Conservation (phyloP, 169 alveolate species). For the Plasmodium inui region DNA sequence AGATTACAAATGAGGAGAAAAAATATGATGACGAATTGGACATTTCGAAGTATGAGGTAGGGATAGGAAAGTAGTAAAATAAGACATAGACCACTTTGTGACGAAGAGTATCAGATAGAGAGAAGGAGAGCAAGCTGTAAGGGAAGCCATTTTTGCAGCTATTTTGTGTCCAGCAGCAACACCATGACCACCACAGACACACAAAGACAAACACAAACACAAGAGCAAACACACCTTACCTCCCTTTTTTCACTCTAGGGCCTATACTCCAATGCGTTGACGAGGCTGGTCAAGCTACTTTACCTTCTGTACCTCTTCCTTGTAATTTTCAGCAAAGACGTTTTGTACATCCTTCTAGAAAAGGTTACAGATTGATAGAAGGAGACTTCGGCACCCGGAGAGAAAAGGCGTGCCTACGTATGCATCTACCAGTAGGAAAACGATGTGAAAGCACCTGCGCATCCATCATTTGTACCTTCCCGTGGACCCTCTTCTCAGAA, state of each 20-base stretch:
- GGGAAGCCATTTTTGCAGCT: not conserved
- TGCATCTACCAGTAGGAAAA: no score
- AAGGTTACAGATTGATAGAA: slow-evolving; percentile 19
- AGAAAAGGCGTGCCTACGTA: not conserved
- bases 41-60: slow-evolving; percentile 28
- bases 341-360: slow-evolving; percentile 31
- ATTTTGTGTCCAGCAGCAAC: not conserved
- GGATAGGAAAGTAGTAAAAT: not conserved
- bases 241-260: slow-evolving; percentile 3
- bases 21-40: not conserved
- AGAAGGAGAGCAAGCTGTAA: not conserved
- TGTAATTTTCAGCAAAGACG: slow-evolving; percentile 55
- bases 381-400: not conserved
- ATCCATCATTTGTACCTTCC: not conserved
- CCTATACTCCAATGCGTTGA: not conserved
- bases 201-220: no score
- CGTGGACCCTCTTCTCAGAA: slow-evolving; percentile 10
- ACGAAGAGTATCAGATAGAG: not conserved
- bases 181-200: no score
- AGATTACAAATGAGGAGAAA: slow-evolving; percentile 14
- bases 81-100: not conserved
- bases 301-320: slow-evolving; percentile 39
- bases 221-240: not conserved
- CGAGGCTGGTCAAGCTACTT: not conserved
- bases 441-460: not conserved